phyloP scores from a whole-genome alignment of 345 rosid genomes.

The Mangifera indica region DNA sequence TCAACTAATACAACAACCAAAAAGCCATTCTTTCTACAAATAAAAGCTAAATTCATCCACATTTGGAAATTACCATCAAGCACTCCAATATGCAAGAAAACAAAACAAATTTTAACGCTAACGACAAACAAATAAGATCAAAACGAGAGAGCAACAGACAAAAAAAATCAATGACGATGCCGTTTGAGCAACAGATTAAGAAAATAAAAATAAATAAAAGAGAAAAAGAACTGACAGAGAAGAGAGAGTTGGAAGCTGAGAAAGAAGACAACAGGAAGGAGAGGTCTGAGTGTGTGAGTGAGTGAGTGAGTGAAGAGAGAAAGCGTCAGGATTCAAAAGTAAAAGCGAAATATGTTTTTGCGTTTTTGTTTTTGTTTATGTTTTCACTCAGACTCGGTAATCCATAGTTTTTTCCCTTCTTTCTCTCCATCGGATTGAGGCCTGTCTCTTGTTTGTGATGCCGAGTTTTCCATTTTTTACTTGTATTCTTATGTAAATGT shows the following conservation, averaged over 20 bases:
- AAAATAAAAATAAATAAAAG: not conserved
- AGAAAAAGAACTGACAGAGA: slow-evolving; percentile 15
- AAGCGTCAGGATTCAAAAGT: slow-evolving; percentile 1
- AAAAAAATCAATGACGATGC: not conserved
- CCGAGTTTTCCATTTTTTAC: slow-evolving; percentile 2
- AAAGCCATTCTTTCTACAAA: not conserved
- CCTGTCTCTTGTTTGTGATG: not conserved
- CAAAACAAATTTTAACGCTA: not conserved
- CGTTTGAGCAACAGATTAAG: not conserved
- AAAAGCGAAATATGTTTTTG: not conserved
- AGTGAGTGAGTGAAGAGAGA: not conserved
- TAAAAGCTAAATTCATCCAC: not conserved
- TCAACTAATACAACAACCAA: not conserved
- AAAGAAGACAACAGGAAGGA: slow-evolving; percentile 8
- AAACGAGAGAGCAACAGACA: no score
- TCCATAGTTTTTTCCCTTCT: not conserved
- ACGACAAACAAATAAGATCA: no score
- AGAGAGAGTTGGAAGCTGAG: slow-evolving; percentile 5
- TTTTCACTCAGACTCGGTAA: not conserved
- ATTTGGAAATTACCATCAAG: not conserved
- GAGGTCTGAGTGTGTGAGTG: not conserved
- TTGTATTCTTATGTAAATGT: no score
- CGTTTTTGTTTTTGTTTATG: not conserved
- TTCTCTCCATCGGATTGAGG: no score
- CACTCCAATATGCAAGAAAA: not conserved